These are phyloP conservation scores for Rhytidhysteron rufulum DNA, from an alignment of 2,329 filamentous ascomycete genomes.

Conservation along the genomic window DNA sequence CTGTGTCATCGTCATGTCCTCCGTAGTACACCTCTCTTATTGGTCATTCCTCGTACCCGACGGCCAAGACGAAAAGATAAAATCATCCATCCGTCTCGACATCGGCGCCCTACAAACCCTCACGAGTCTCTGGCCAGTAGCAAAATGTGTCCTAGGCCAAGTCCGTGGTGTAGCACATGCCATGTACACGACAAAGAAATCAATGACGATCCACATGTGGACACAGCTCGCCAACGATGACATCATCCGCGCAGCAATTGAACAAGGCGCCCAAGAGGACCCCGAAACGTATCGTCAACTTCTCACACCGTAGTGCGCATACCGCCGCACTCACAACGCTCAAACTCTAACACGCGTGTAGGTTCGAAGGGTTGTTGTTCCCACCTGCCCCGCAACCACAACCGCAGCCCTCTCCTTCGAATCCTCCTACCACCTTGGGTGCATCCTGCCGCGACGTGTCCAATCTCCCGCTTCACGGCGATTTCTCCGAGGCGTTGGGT, in stretches of 20 bases:
- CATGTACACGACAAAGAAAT: slow-evolving; percentile 50
- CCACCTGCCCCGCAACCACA: no score
- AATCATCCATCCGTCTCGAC: slow-evolving; percentile 73
- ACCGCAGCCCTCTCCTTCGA: no score
- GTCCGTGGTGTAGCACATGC: slow-evolving; percentile 77
- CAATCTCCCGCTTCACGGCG: no score
- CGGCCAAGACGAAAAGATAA: slow-evolving; percentile 62
- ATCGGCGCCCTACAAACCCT: slow-evolving; percentile 70
- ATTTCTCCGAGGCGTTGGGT: no score
- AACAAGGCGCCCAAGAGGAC: slow-evolving; percentile 27
- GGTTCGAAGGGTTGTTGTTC: no score
- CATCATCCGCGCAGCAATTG: slow-evolving; percentile 30
- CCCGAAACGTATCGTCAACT: slow-evolving; percentile 32
- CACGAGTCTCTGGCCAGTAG: slow-evolving; percentile 68
- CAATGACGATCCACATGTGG: slow-evolving; percentile 38
- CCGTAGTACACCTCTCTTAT: slow-evolving; percentile 55
- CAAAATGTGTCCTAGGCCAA: slow-evolving; percentile 65
- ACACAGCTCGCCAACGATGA: slow-evolving; percentile 32
- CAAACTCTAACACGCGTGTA: no score
- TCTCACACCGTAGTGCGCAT: slow-evolving; percentile 34
- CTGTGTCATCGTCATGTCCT: slow-evolving; percentile 38
- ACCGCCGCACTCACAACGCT: no score
- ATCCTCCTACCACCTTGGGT: no score
- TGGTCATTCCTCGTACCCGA: slow-evolving; percentile 56
- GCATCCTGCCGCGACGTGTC: no score